Percentiles rank a stretch among this genome's conserved stretches.
Evolutionary conservation across 192 early-diverging fungal genomes (phyloP).

Genomic region (Mortierella claussenii): DNA sequence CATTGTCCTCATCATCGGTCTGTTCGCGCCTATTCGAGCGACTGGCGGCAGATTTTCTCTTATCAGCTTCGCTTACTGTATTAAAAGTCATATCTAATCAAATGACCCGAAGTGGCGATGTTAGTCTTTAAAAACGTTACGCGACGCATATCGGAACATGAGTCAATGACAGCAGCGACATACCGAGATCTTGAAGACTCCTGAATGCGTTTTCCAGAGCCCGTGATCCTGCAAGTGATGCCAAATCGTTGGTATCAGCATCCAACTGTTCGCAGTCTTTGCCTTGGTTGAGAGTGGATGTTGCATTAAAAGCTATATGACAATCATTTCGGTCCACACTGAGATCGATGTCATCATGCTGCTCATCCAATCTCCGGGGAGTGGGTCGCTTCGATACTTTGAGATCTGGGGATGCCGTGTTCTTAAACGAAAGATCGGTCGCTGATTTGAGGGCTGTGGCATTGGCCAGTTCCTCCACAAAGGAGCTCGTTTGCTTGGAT

Average conservation of each 20-base stretch:
- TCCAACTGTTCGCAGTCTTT: background rate
- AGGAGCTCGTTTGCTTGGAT: slow-evolving; percentile 30
- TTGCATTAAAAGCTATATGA: background rate
- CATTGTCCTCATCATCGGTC: slow-evolving; percentile 19
- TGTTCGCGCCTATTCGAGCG: background rate
- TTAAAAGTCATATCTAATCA: slow-evolving; percentile 32
- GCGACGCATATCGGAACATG: background rate
- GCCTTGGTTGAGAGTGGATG: background rate
- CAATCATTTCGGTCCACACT: too few species aligned
- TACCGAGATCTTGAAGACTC: slow-evolving; percentile 23
- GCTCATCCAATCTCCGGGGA: background rate
- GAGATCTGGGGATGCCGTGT: background rate
- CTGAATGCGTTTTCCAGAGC: slow-evolving; percentile 44
- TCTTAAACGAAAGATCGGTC: slow-evolving; percentile 30
- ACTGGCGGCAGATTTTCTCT: too few species aligned
- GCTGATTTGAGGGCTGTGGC: slow-evolving; percentile 33
- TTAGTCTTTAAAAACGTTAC: too few species aligned
- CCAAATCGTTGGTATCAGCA: slow-evolving; percentile 28
- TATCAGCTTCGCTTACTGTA: background rate
- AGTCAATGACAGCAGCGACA: background rate
- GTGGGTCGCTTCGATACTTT: background rate
- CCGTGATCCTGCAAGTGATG: slow-evolving; percentile 21
- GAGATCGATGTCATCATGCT: background rate
- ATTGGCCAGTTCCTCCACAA: slow-evolving; percentile 42
- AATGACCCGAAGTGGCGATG: too few species aligned